These are phyloP conservation scores for Albophoma yamanashiensis DNA, from an alignment of 2,329 filamentous ascomycete genomes.

Conservation along the genomic window DNA sequence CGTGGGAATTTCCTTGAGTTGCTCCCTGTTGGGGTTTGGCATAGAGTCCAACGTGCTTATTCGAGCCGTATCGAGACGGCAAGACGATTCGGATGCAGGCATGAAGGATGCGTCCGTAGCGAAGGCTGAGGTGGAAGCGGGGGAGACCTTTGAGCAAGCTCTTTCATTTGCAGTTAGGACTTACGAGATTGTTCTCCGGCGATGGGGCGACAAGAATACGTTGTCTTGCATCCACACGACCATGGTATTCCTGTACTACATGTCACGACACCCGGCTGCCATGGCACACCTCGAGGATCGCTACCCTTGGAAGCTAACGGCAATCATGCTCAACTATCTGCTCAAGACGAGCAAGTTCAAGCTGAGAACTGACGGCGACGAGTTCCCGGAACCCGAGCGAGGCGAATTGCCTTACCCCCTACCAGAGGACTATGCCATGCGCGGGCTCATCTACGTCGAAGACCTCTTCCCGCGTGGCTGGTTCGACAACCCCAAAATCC, in stretches of 20 bases:
- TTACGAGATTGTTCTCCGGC: constrained; percentile 34
- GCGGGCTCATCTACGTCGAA: constrained; percentile 51
- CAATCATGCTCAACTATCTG: constrained; percentile 26
- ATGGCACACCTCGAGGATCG: constrained; percentile 30
- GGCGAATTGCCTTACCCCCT: constrained; percentile 38
- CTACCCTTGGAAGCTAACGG: constrained; percentile 41
- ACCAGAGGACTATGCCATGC: constrained; percentile 58
- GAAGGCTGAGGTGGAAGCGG: constrained; percentile 9
- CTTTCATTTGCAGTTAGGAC: constrained; percentile 31
- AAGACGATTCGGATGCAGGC: constrained; percentile 13
- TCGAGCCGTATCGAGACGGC: constrained; percentile 22
- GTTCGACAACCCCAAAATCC: constrained; percentile 47
- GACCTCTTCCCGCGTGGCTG: constrained; percentile 47
- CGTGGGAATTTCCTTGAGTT: constrained; percentile 19
- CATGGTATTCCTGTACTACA: constrained; percentile 45
- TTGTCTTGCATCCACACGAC: constrained; percentile 53
- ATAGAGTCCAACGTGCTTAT: constrained; percentile 34
- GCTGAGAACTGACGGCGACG: constrained; percentile 25
- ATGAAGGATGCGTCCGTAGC: constrained; percentile 13
- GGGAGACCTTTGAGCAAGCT: constrained; percentile 21
- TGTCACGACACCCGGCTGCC: constrained; percentile 29
- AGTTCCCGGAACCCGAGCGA: constrained; percentile 36
- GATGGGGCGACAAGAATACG: constrained; percentile 46
- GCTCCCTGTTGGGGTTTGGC: constrained; percentile 22
- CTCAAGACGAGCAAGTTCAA: constrained; percentile 15